Evolutionary conservation across 202 grass and related monocot species (phyloP), one percentile per base, ranked within the genome.

Genomic region (Dendrocalamus latiflorus): DNA sequence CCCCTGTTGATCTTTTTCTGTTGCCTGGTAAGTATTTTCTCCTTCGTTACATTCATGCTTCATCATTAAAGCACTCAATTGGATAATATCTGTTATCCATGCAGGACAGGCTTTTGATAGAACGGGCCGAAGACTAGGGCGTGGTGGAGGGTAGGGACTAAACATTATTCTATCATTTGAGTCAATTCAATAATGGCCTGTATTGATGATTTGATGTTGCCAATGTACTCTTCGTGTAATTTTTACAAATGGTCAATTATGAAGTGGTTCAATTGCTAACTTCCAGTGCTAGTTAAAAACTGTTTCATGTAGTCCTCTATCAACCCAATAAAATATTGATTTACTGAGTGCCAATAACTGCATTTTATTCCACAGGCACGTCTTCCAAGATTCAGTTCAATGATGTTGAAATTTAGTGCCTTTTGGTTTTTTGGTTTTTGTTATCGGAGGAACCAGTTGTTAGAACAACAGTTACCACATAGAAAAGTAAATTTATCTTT

Each of bases 81-180:
- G 58, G 5, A 44, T 51, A 44, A 81, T 74, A 26, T 49, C 25
- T 90, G 37, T 45, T 72, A 28, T 87, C 78, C 36, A 16, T 93
- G 65, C 78, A 95, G 93, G 96, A 87, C 75, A 87, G 86, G 89
- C 91, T 68, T 98, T 95, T 88, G 96, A 98, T 87, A 93, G 85
- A 80, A 89, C 90, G 75, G 96, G 96, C 8, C 90, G 77, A 70
- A 90, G 93, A 78, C 83, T 98, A 75, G 96, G 96, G 13, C 91
- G 96, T 51, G 91, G 96, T 79, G 96, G 96, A 86, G 96, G 96
- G 96, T 95, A 98, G 1, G 83, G 4, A 55, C n/a, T 67, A 25
- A 30, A 70, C 38, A 42, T 64, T 50, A 56, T 74, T 63, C 49
- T 65, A 41, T 72, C 43, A 65, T 56, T 24, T 38, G 9, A 76